Evolutionary conservation across 164 flowering plant species (phyloP), one percentile per base, ranked within the genome.

Genomic region (Piper betle): DNA sequence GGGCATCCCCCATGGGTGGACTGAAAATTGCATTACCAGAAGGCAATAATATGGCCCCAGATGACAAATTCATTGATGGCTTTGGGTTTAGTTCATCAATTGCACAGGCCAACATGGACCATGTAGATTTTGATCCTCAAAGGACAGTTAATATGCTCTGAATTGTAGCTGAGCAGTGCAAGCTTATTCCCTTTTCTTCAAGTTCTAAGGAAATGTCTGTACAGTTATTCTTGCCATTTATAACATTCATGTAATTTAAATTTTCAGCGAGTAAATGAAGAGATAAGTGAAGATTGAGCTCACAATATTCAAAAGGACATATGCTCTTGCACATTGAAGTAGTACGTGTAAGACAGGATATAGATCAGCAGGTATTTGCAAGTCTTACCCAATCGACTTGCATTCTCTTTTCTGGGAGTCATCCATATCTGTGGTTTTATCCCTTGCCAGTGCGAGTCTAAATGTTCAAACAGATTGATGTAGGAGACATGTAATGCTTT

Each of bases 1-100:
- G 98, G 96, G 78, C 71, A 38, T 75, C 85, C 0, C 81, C 82
- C 3, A 63, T 78, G 77, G 86, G 78, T 39, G 78, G 74, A 19
- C 66, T 78, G 57, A 81, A 78, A 69, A 82, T 84, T 60, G 69
- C 72, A 38, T 11, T 15, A 8, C 12, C 38, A 55, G 87, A 83
- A 2, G 63, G 68, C 4, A 74, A 75, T 4, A 67, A 18, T 64
- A 59, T 75, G 66, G 70, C 53, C 56, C 17, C 79, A 0, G 85
- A 81, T 4, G 86, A 87, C 2, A 80, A 74, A 55, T 55, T 68
- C 61, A 79, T 81, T 59, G 97, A 85, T 62, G 76, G 77, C 62
- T 83, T 79, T 60, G 88, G 82, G 3, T 77, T 69, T 57, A 74
- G 73, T 67, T 50, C 73, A 0, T 58, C 78, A 53, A 72, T 66